A percentile compares a stretch with the other conserved stretches of the same genome.
Evolutionary conservation across 164 flowering plant species (phyloP).

Genomic region (Brasenia schreberi): DNA sequence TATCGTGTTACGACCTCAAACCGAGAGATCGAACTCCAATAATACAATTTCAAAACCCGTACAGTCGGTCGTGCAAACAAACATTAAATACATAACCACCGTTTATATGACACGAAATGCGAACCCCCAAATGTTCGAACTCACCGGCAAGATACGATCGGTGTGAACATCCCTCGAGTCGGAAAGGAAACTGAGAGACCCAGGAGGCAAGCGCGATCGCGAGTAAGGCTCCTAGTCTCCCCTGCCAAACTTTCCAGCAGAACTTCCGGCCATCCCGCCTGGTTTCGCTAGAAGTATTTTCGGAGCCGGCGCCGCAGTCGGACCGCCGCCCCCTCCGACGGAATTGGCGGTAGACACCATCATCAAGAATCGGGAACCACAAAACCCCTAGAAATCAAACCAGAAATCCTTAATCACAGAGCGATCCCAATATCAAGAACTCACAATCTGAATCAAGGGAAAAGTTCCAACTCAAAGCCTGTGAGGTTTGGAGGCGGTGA

Average conservation of each 20-base stretch:
- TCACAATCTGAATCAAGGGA: background rate
- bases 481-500: too few species aligned
- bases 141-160: conserved; percentile 76
- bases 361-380: background rate
- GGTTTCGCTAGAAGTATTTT: conserved; percentile 85
- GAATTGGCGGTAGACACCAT: background rate
- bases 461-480: background rate
- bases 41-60: background rate
- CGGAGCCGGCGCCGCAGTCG: conserved; percentile 16
- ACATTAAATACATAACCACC: background rate
- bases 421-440: background rate
- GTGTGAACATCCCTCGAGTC: conserved; percentile 80
- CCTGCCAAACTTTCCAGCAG: conserved; percentile 33
- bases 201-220: conserved; percentile 56
- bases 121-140: conserved; percentile 2
- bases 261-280: conserved; percentile 19
- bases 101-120: background rate
- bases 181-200: conserved; percentile 71
- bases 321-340: conserved; percentile 1
- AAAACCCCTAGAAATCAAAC: background rate
- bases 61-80: background rate
- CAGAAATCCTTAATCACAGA: background rate
- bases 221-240: conserved; percentile 10
- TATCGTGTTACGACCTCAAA: background rate
- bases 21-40: background rate